These are phyloP conservation scores for Balansia obtecta DNA, from an alignment of 2,329 filamentous ascomycete species.

Conservation along the genomic window DNA sequence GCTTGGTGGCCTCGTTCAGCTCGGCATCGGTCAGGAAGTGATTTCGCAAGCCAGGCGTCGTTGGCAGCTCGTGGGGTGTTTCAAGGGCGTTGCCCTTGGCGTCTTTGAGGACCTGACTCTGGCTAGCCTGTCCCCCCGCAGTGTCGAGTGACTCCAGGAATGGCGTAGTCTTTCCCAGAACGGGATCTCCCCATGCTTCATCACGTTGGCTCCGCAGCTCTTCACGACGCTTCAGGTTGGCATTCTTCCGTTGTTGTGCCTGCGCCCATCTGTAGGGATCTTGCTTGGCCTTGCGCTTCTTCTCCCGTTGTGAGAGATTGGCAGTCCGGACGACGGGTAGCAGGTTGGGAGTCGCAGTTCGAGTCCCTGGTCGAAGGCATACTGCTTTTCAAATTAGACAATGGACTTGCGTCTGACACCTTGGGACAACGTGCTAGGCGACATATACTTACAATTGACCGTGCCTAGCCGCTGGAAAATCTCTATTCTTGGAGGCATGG, in stretches of 20 bases:
- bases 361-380: slow-evolving; percentile 44
- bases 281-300: slow-evolving; percentile 52
- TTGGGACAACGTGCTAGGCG: too few species aligned
- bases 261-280: slow-evolving; percentile 78
- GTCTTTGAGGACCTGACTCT: slow-evolving; percentile 24
- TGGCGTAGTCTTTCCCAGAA: slow-evolving; percentile 66
- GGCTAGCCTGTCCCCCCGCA: slow-evolving; percentile 37
- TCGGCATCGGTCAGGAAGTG: slow-evolving; percentile 60
- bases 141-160: slow-evolving; percentile 75
- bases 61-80: slow-evolving; percentile 30
- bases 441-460: slow-evolving; percentile 40
- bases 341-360: slow-evolving; percentile 33
- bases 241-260: slow-evolving; percentile 70
- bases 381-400: slow-evolving; percentile 26
- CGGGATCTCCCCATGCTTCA: slow-evolving; percentile 58
- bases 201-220: slow-evolving; percentile 55
- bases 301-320: slow-evolving; percentile 47
- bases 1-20: slow-evolving; percentile 51
- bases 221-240: slow-evolving; percentile 64
- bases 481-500: slow-evolving; percentile 57
- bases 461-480: slow-evolving; percentile 46
- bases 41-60: slow-evolving; percentile 50
- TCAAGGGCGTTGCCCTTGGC: slow-evolving; percentile 28
- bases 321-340: slow-evolving; percentile 53
- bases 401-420: too few species aligned